A percentile compares a stretch with the other conserved stretches of the same genome.
Conservation (phyloP, 1,139 yeast species). For the Saccharomyces hybrid region DNA sequence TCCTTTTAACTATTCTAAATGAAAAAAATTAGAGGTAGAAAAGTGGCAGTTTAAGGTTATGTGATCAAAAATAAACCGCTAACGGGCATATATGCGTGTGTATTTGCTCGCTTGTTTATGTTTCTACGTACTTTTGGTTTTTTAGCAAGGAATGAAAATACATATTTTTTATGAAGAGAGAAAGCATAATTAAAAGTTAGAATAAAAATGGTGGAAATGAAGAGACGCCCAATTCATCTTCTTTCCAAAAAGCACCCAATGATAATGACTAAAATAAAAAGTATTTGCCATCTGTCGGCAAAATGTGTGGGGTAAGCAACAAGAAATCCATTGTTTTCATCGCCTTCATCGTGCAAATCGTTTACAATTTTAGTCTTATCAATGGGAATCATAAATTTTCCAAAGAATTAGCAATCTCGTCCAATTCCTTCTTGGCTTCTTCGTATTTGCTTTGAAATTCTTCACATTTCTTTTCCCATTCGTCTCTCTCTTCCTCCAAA, state of each 20-base stretch:
- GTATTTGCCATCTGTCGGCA: background rate
- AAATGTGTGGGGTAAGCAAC: background rate
- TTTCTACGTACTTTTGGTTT: background rate
- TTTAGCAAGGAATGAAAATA: background rate
- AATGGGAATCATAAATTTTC: constrained; percentile 19
- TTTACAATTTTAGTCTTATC: constrained; percentile 1
- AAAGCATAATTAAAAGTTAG: background rate
- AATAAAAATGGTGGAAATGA: background rate
- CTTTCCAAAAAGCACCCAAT: background rate
- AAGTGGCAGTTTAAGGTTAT: background rate
- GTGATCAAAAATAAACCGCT: background rate
- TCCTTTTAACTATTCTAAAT: background rate
- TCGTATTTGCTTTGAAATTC: constrained; percentile 75
- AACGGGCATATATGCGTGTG: constrained; percentile 15
- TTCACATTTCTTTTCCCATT: constrained; percentile 86
- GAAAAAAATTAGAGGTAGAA: background rate
- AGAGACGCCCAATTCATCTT: background rate
- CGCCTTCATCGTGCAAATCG: background rate
- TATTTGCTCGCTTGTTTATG: background rate
- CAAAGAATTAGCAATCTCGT: constrained; percentile 51
- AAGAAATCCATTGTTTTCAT: background rate
- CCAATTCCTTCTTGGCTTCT: constrained; percentile 79
- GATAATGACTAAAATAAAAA: background rate
- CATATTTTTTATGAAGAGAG: background rate
- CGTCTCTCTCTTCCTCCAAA: constrained; percentile 86